Evolutionary conservation across 2,329 filamentous ascomycete genomes (phyloP), one percentile per base, ranked within the genome.

Genomic region (Fusarium udum): DNA sequence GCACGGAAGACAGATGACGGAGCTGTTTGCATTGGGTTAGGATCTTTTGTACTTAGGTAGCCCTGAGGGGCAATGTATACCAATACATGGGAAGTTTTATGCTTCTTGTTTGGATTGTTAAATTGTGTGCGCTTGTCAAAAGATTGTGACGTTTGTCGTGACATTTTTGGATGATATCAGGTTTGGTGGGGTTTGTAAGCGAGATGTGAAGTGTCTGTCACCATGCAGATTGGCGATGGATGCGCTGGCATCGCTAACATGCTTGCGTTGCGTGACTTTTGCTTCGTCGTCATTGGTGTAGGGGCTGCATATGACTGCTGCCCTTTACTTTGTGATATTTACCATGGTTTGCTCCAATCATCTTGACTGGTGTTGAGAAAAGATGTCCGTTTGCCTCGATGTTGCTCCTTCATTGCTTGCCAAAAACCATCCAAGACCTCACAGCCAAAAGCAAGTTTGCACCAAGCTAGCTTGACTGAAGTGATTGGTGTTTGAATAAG

Each of bases 1-100:
- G 62, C 67, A 73, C 68, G 71, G 60, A 73, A 48, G 64, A 61
- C 65, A 71, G 66, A 69, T 53, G 55, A 71, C 58, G 70, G 66
- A 73, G 70, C 61, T 73, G 46, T 73, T 72, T 72, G 69, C 70
- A 73, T 72, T 67, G 51, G 55, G 61, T 43, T 36, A 31, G 55
- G 31, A 12, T 67, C 34, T 18, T 52, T 39, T 63, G 46, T 37
- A 28, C 16, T 18, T 53, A 37, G 31, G 34, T 32, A 39, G 42
- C 31, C 55, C 40, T 31, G 11, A n/a, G 20, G 40, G 55, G 31
- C 45, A 26, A 34, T 36, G 55, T 64, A 64, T 36, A 61, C 40
- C 52, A 67, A 67, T 57, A 40, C 36, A 64, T 46, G 16, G n/a
- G 49, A 31, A 43, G 49, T 18, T 28, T 24, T 12, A 43, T 24